These are phyloP conservation scores for Fusarium nurragi DNA, from an alignment of 2,329 filamentous ascomycete species.

Conservation along the genomic window DNA sequence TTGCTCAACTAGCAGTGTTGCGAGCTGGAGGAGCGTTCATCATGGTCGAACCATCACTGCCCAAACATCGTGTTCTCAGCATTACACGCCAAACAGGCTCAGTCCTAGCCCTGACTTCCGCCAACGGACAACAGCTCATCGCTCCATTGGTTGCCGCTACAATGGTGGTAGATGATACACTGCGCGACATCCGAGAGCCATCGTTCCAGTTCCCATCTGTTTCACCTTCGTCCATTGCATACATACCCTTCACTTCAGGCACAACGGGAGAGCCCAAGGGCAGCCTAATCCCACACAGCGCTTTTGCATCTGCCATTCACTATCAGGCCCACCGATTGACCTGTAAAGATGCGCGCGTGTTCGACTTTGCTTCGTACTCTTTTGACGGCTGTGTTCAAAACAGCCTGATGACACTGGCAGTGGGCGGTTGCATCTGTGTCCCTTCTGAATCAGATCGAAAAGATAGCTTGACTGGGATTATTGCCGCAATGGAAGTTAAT, in stretches of 20 bases:
- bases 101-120: not conserved
- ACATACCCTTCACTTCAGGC: not conserved
- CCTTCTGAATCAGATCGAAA: conserved; percentile 5
- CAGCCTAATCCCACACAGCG: not conserved
- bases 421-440: conserved; percentile 6
- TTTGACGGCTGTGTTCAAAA: conserved; percentile 4
- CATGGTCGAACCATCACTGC: not conserved
- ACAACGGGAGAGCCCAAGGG: conserved; percentile 5
- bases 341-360: not conserved
- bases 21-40: not conserved
- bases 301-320: not conserved
- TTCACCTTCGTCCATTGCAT: not conserved
- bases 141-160: not conserved
- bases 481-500: conserved; percentile 46
- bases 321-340: not conserved
- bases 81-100: not conserved
- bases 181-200: not conserved
- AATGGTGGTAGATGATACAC: not conserved
- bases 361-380: conserved; percentile 6
- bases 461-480: conserved; percentile 38
- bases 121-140: not conserved
- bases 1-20: not conserved
- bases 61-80: not conserved
- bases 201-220: not conserved
- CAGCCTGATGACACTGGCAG: conserved; percentile 1